Conservation (phyloP, 176 grass and related monocot genomes). For the Olyra latifolia region DNA sequence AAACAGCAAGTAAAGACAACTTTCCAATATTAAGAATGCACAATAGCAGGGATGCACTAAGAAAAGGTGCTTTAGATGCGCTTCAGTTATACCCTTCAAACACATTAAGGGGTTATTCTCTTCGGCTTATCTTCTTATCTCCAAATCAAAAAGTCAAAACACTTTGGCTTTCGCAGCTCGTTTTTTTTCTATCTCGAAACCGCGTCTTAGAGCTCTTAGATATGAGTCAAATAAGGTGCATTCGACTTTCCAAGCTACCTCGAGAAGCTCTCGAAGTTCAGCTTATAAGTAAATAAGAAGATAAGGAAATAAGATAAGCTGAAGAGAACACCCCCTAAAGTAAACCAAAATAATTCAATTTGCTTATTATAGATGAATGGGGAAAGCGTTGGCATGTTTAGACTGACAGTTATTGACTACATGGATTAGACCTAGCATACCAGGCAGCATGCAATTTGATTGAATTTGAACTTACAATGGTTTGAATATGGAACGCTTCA, state of each 20-base stretch:
- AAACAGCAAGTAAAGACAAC: neutral
- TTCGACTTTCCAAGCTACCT: too few relatives aligned
- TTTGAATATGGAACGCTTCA: neutral
- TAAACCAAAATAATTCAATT: neutral
- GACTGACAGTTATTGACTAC: neutral
- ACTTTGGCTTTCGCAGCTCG: too few relatives aligned
- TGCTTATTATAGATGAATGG: neutral
- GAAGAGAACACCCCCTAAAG: too few relatives aligned
- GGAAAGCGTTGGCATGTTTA: neutral
- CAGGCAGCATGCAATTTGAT: conserved; percentile 4
- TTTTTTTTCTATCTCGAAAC: too few relatives aligned
- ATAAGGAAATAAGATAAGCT: too few relatives aligned
- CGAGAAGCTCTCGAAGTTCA: too few relatives aligned
- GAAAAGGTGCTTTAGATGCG: neutral
- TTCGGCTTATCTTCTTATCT: too few relatives aligned
- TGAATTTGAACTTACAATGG: neutral
- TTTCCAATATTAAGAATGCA: neutral
- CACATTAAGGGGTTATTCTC: too few relatives aligned
- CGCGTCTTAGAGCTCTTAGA: too few relatives aligned
- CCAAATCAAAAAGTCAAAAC: too few relatives aligned
- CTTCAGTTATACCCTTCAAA: conserved; percentile 7
- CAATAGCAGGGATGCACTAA: conserved; percentile 9
- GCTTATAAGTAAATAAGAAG: too few relatives aligned
- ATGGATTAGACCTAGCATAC: neutral
- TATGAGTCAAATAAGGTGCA: too few relatives aligned